These are phyloP conservation scores for Lachnellula arida DNA, from an alignment of 2,329 filamentous ascomycete genomes.

Conservation along the genomic window DNA sequence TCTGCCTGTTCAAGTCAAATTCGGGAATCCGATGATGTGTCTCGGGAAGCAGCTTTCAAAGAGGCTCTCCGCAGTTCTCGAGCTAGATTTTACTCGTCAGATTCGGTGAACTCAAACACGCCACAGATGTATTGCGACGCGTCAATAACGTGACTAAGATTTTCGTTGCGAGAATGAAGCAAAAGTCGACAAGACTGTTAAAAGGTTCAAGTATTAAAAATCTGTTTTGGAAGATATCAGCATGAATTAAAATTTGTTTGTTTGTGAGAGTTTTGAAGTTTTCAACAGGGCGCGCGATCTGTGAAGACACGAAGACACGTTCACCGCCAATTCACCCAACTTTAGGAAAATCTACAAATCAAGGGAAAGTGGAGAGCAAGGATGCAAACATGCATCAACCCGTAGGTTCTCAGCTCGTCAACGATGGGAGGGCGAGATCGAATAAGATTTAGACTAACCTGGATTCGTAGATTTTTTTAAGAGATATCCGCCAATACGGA, in stretches of 20 bases:
- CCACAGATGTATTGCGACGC: neutral
- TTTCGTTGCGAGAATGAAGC: neutral
- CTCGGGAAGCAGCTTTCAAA: conserved; percentile 24
- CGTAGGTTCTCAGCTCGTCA: conserved; percentile 22
- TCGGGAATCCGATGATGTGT: conserved; percentile 24
- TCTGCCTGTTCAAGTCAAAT: conserved; percentile 22
- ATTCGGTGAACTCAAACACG: conserved; percentile 11
- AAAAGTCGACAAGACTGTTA: neutral
- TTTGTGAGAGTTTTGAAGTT: neutral
- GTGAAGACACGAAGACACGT: conserved; percentile 2
- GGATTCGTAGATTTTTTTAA: conserved; percentile 14
- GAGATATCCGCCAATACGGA: conserved; percentile 27
- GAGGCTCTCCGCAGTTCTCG: conserved; percentile 15
- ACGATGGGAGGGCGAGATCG: conserved; percentile 10
- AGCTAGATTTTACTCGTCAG: conserved; percentile 10
- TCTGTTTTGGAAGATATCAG: too few species aligned
- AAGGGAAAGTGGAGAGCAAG: conserved; percentile 13
- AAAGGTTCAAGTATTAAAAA: neutral
- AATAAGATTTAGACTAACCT: conserved; percentile 21
- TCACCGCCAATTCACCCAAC: conserved; percentile 26
- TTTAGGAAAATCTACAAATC: conserved; percentile 7
- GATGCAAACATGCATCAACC: conserved; percentile 27
- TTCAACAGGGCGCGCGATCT: neutral
- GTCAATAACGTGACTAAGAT: neutral
- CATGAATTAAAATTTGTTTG: too few species aligned